Percentiles rank a stretch among this genome's conserved stretches.
phyloP scores from a whole-genome alignment of 2,329 filamentous ascomycete species.

The Colletotrichum navitas region DNA sequence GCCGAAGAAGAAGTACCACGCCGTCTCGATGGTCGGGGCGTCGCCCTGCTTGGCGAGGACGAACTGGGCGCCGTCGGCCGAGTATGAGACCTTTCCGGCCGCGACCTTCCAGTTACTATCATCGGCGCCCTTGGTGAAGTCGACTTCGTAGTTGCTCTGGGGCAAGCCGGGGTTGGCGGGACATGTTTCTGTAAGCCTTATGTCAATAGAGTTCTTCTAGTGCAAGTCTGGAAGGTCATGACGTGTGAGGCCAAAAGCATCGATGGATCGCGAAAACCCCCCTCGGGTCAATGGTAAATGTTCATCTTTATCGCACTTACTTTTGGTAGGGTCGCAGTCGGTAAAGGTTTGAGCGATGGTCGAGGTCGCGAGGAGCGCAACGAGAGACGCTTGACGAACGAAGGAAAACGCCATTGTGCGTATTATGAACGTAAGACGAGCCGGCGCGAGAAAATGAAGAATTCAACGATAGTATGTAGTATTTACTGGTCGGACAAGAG shows the following conservation, averaged over 20 bases:
- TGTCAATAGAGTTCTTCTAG: slow-evolving; percentile 4
- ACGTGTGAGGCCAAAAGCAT: background rate
- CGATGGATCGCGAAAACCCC: background rate
- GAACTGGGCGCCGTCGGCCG: slow-evolving; percentile 50
- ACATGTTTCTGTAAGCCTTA: slow-evolving; percentile 57
- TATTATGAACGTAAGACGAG: slow-evolving; percentile 4
- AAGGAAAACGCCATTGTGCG: slow-evolving; percentile 37
- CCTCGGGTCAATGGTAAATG: background rate
- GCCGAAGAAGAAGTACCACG: slow-evolving; percentile 90
- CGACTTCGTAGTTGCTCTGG: slow-evolving; percentile 63
- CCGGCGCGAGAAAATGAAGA: background rate
- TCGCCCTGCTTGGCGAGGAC: slow-evolving; percentile 70
- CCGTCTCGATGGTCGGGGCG: slow-evolving; percentile 72
- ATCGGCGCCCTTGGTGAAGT: slow-evolving; percentile 75
- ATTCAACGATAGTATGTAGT: slow-evolving; percentile 16
- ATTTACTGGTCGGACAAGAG: background rate
- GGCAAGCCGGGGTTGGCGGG: slow-evolving; percentile 74
- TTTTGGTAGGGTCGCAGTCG: slow-evolving; percentile 40
- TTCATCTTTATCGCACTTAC: slow-evolving; percentile 6
- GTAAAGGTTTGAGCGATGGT: slow-evolving; percentile 38
- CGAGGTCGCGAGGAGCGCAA: slow-evolving; percentile 36
- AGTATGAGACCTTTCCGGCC: slow-evolving; percentile 47
- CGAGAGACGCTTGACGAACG: slow-evolving; percentile 40
- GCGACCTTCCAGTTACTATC: slow-evolving; percentile 50
- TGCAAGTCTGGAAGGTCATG: background rate